Evolutionary conservation across 805 yeast genomes (phyloP).

Genomic region (Blastobotrys chiropterorum): DNA sequence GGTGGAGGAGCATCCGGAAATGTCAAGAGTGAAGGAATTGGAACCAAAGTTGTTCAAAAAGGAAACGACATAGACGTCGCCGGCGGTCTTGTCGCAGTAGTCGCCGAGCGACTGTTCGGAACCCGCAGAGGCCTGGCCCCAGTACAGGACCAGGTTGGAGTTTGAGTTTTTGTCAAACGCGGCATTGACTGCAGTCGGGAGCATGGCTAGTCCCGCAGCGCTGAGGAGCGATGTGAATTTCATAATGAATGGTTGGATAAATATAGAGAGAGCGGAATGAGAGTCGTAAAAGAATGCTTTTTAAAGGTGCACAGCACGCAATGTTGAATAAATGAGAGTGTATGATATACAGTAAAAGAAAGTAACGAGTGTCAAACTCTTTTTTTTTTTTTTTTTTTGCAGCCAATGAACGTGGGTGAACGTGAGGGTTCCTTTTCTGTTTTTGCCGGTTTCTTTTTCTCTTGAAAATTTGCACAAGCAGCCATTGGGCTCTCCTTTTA

Average conservation of each 20-base stretch:
- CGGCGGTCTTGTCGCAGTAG: conserved; percentile 64
- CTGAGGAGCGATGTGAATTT: not conserved
- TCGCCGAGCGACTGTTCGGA: conserved; percentile 39
- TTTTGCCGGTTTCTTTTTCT: too few species aligned
- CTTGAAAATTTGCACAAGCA: too few species aligned
- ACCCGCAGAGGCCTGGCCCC: conserved; percentile 79
- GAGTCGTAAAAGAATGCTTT: not conserved
- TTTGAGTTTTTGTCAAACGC: conserved; percentile 31
- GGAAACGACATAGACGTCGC: conserved; percentile 57
- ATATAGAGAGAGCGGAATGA: not conserved
- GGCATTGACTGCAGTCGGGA: conserved; percentile 9
- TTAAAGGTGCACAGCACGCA: not conserved
- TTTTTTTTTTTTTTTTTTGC: too few species aligned
- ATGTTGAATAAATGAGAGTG: not conserved
- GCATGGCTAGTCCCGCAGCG: conserved; percentile 2
- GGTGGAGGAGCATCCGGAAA: conserved; percentile 45
- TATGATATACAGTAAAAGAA: not conserved
- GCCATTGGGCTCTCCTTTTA: not conserved
- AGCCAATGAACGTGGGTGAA: too few species aligned
- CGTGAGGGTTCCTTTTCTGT: not conserved
- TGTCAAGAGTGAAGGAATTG: conserved; percentile 37
- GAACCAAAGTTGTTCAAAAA: conserved; percentile 61
- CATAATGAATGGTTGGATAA: not conserved
- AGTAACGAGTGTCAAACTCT: not conserved
- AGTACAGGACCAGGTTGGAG: conserved; percentile 64